Evolutionary conservation across 805 yeast species (phyloP).

Genomic region (Myxozyma udenii): DNA sequence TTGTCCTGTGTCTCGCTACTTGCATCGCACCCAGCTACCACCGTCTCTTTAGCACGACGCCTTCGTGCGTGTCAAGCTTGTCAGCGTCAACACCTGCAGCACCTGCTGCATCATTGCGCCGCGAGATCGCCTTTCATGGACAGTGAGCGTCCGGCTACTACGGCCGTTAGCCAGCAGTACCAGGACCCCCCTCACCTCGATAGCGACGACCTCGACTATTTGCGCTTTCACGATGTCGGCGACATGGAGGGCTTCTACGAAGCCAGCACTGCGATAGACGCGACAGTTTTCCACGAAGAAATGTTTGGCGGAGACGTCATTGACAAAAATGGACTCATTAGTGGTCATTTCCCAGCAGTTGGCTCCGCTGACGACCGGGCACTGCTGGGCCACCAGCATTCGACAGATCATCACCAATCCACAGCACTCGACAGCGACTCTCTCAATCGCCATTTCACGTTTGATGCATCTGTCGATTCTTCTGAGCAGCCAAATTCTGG

Average conservation of each 20-base stretch:
- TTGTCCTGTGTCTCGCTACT: neutral
- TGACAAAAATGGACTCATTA: neutral
- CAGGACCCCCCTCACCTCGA: slow-evolving; percentile 4
- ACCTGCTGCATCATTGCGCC: too few species aligned
- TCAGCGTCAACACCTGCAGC: too few species aligned
- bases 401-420: too few species aligned
- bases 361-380: neutral
- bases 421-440: too few species aligned
- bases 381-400: neutral
- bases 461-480: too few species aligned
- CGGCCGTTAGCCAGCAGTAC: neutral
- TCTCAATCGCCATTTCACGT: too few species aligned
- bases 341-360: neutral
- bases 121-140: too few species aligned
- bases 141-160: neutral
- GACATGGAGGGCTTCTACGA: slow-evolving; percentile 4
- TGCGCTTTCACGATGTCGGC: slow-evolving; percentile 22
- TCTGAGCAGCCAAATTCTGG: too few species aligned
- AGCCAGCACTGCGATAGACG: neutral
- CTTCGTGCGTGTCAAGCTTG: too few species aligned
- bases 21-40: neutral
- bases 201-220: slow-evolving; percentile 21
- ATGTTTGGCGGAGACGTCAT: neutral
- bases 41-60: too few species aligned
- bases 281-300: neutral